Percentiles rank a stretch among this genome's conserved stretches.
phyloP scores from a whole-genome alignment of 345 rosid genomes.

The Nasturtium officinale region DNA sequence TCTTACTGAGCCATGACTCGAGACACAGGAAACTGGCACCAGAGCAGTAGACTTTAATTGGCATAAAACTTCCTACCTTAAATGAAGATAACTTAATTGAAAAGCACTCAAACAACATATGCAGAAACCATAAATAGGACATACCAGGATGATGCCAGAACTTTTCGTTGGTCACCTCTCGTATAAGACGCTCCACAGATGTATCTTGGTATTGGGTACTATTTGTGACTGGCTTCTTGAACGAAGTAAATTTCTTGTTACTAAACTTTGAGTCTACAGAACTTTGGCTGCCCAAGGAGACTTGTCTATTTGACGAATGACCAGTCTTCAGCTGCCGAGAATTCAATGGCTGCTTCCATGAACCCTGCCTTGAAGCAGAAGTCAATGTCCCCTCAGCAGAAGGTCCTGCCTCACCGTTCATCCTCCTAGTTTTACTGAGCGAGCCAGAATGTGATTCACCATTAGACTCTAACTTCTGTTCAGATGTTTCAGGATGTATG shows the following conservation, averaged over 20 bases:
- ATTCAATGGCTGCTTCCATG: slow-evolving; percentile 78
- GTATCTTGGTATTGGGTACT: slow-evolving; percentile 77
- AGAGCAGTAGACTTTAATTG: slow-evolving; percentile 42
- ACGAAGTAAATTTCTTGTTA: slow-evolving; percentile 65
- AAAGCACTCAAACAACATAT: slow-evolving; percentile 36
- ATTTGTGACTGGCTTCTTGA: slow-evolving; percentile 57
- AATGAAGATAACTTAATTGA: slow-evolving; percentile 35
- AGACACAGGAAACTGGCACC: slow-evolving; percentile 45
- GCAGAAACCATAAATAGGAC: slow-evolving; percentile 25
- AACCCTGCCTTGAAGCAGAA: slow-evolving; percentile 71
- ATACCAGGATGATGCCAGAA: slow-evolving; percentile 77
- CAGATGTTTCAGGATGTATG: slow-evolving; percentile 51
- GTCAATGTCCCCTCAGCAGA: slow-evolving; percentile 55
- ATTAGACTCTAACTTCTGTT: slow-evolving; percentile 63
- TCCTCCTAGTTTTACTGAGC: slow-evolving; percentile 60
- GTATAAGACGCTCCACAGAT: slow-evolving; percentile 97
- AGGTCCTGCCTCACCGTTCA: slow-evolving; percentile 59
- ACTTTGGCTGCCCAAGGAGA: slow-evolving; percentile 54
- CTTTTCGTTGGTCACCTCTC: slow-evolving; percentile 94
- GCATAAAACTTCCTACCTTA: slow-evolving; percentile 44
- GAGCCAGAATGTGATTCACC: slow-evolving; percentile 64
- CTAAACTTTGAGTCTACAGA: slow-evolving; percentile 69
- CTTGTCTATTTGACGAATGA: slow-evolving; percentile 62
- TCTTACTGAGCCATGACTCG: slow-evolving; percentile 45
- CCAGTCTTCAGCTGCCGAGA: slow-evolving; percentile 57